phyloP scores from a whole-genome alignment of 148 eudicot genomes.

The Polygonum maritimum region DNA sequence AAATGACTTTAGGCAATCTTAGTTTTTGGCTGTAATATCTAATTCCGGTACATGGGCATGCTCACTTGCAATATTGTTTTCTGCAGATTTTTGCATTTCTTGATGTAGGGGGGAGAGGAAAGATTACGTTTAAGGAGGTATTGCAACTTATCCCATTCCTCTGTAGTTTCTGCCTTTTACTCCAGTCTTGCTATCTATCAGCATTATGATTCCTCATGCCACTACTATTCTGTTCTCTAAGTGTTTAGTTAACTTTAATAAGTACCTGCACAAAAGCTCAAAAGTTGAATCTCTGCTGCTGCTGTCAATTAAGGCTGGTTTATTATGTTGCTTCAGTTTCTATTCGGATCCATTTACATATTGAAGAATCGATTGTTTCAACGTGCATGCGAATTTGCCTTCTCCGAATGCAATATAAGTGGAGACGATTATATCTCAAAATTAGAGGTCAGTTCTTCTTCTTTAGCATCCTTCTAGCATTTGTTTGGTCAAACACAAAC shows the following conservation, averaged over 20 bases:
- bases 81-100: slow-evolving; percentile 16
- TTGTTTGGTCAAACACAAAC: background rate
- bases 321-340: slow-evolving; percentile 36
- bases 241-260: background rate
- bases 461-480: background rate
- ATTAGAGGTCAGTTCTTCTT: slow-evolving; percentile 33
- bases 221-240: background rate
- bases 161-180: background rate
- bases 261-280: background rate
- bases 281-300: background rate
- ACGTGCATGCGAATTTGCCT: slow-evolving; percentile 45
- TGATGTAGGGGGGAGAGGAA: slow-evolving; percentile 15
- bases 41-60: background rate
- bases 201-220: background rate
- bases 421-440: slow-evolving; percentile 25
- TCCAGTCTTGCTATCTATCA: background rate
- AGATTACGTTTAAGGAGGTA: slow-evolving; percentile 16
- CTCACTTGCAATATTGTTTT: background rate
- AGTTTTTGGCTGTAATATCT: background rate
- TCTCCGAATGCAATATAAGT: slow-evolving; percentile 22
- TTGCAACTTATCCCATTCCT: background rate
- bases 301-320: background rate
- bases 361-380: slow-evolving; percentile 48
- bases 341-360: slow-evolving; percentile 44
- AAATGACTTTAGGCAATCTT: background rate